These are phyloP conservation scores for Phytophthora constricta DNA, from an alignment of 352 stramenopile genomes.

Conservation along the genomic window DNA sequence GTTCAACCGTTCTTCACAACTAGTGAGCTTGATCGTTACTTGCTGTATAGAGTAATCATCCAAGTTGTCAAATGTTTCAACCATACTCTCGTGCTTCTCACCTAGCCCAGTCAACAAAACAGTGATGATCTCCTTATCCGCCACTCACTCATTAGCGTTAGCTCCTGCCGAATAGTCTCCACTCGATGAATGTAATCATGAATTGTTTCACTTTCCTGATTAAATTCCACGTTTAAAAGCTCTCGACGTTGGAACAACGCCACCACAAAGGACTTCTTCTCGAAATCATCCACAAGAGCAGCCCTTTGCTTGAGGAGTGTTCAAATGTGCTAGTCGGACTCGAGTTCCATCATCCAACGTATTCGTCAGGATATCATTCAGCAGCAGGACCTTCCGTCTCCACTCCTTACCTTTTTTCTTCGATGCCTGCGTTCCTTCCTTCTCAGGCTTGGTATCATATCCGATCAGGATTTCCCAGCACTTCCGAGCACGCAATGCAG, in stretches of 20 bases:
- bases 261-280: constrained; percentile 25
- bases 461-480: constrained; percentile 22
- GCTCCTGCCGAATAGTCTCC: constrained; percentile 15
- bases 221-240: constrained; percentile 22
- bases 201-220: constrained; percentile 9
- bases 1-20: constrained; percentile 6
- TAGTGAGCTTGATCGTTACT: constrained; percentile 16
- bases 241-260: constrained; percentile 17
- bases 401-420: constrained; percentile 7
- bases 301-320: constrained; percentile 12
- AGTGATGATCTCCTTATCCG: constrained; percentile 10
- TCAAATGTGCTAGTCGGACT: constrained; percentile 11
- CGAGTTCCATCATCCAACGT: constrained; percentile 16
- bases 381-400: constrained; percentile 1
- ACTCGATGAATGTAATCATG: constrained; percentile 19
- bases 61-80: constrained; percentile 19
- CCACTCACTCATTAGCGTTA: constrained; percentile 18
- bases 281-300: constrained; percentile 18
- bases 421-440: not conserved
- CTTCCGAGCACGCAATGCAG: constrained; percentile 1
- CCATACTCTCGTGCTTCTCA: constrained; percentile 3
- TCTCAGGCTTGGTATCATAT: constrained; percentile 4
- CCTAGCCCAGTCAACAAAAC: constrained; percentile 17
- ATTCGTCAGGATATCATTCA: constrained; percentile 22
- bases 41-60: constrained; percentile 17